phyloP scores from a whole-genome alignment of 805 yeast species.

The Candida vaughaniae region DNA sequence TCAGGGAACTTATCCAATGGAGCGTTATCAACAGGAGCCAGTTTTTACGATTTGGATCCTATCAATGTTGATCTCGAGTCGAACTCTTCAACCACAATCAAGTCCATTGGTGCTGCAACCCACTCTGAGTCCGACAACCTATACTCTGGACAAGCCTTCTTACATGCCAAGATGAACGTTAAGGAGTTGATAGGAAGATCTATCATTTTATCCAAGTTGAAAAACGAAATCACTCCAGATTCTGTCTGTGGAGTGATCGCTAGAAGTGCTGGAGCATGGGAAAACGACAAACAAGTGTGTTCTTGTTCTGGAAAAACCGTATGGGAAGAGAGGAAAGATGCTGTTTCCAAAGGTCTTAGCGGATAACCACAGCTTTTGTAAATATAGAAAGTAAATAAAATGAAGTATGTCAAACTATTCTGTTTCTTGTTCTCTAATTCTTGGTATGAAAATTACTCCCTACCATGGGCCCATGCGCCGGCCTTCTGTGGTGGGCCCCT shows the following conservation, averaged over 20 bases:
- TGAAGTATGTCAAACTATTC: too few species aligned
- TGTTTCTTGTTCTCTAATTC: too few species aligned
- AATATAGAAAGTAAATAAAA: neutral
- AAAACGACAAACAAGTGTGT: conserved; percentile 89
- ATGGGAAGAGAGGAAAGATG: conserved; percentile 92
- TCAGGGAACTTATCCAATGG: conserved; percentile 79
- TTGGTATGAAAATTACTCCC: too few species aligned
- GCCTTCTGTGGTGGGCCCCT: too few species aligned
- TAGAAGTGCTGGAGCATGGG: conserved; percentile 96
- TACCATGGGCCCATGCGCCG: too few species aligned
- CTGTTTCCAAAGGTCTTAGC: conserved; percentile 51
- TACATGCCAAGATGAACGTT: conserved; percentile 47
- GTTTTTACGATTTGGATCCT: conserved; percentile 46
- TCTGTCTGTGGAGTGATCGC: conserved; percentile 86
- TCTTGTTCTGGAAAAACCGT: conserved; percentile 93
- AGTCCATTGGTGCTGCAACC: conserved; percentile 34
- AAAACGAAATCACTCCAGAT: conserved; percentile 39
- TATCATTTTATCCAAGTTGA: conserved; percentile 44
- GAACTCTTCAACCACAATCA: conserved; percentile 24
- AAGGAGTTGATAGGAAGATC: conserved; percentile 72
- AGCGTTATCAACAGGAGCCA: conserved; percentile 61
- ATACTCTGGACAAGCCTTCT: conserved; percentile 37
- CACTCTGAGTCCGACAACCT: conserved; percentile 14
- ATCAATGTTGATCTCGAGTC: conserved; percentile 30
- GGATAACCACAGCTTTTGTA: conserved; percentile 8